phyloP scores from a whole-genome alignment of 2,329 filamentous ascomycete genomes.

The Endoconidiophora laricicola region DNA sequence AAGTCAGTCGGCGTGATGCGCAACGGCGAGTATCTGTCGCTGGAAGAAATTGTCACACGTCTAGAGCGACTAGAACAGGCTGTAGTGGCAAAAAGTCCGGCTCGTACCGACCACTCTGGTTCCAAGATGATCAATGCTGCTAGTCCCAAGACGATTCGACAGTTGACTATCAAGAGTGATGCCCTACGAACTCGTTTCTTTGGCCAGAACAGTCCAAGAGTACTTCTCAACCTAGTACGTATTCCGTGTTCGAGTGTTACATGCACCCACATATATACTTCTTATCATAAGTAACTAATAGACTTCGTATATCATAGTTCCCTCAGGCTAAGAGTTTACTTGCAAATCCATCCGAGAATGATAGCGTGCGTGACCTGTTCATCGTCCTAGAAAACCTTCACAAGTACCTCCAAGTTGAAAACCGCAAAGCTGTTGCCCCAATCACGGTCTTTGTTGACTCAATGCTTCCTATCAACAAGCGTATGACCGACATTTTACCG shows the following conservation, averaged over 20 bases:
- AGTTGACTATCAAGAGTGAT: constrained; percentile 32
- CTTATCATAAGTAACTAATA: not conserved
- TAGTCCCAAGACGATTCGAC: constrained; percentile 30
- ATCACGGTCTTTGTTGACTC: constrained; percentile 41
- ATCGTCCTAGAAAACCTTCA: constrained; percentile 30
- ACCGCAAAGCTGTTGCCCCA: constrained; percentile 29
- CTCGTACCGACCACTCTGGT: constrained; percentile 19
- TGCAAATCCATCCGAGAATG: constrained; percentile 24
- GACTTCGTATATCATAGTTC: constrained; percentile 23
- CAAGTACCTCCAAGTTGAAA: constrained; percentile 30
- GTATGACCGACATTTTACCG: constrained; percentile 40
- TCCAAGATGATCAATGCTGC: constrained; percentile 19
- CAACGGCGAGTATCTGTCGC: constrained; percentile 18
- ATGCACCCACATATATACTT: not conserved
- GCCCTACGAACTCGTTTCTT: constrained; percentile 33
- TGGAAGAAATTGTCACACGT: constrained; percentile 32
- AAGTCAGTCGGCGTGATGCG: constrained; percentile 12
- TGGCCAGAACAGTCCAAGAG: constrained; percentile 35
- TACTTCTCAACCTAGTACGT: constrained; percentile 36
- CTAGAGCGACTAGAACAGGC: constrained; percentile 39
- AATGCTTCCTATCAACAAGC: constrained; percentile 39
- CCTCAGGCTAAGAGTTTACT: constrained; percentile 37
- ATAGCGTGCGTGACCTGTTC: constrained; percentile 27
- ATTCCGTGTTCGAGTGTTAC: not conserved
- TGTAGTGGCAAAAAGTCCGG: constrained; percentile 26